phyloP scores from a whole-genome alignment of 1,284 basidiomycete genomes.

The Ustilago lituana region DNA sequence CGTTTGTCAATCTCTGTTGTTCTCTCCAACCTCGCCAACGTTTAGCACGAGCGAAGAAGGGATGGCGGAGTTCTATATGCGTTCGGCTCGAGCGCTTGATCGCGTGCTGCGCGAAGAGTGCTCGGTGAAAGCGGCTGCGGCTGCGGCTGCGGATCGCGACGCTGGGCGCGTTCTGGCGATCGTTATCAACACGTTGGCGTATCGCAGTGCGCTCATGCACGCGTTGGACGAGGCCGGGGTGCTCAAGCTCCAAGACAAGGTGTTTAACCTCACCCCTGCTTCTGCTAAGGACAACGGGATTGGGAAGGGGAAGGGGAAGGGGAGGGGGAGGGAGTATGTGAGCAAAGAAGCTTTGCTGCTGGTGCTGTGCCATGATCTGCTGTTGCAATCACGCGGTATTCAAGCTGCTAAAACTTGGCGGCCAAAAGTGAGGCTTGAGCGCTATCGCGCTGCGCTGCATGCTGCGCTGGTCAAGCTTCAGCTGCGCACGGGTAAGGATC shows the following conservation, averaged over 20 bases:
- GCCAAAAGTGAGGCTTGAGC: slow-evolving; percentile 64
- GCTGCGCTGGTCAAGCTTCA: slow-evolving; percentile 86
- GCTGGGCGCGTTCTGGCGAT: slow-evolving; percentile 57
- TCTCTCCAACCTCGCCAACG: too few relatives aligned
- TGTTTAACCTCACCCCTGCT: slow-evolving; percentile 21
- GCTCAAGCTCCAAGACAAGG: slow-evolving; percentile 30
- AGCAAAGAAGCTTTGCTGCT: slow-evolving; percentile 51
- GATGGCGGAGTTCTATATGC: slow-evolving; percentile 63
- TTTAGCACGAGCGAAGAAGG: neutral
- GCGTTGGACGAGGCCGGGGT: slow-evolving; percentile 40
- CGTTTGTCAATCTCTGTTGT: too few relatives aligned
- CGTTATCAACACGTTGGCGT: slow-evolving; percentile 56
- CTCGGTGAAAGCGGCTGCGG: slow-evolving; percentile 56
- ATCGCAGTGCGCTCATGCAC: slow-evolving; percentile 33
- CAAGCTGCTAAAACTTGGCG: slow-evolving; percentile 60
- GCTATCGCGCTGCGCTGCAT: slow-evolving; percentile 86
- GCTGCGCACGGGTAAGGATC: slow-evolving; percentile 69
- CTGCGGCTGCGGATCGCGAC: slow-evolving; percentile 40
- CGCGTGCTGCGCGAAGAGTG: slow-evolving; percentile 47
- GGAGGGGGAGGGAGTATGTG: slow-evolving; percentile 14
- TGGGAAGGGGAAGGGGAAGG: slow-evolving; percentile 10
- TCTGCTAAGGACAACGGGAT: neutral
- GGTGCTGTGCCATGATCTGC: slow-evolving; percentile 60
- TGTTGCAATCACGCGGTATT: slow-evolving; percentile 56
- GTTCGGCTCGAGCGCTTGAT: slow-evolving; percentile 51